Percentiles rank a stretch among this genome's conserved stretches.
Conservation (phyloP, 1,139 yeast genomes). For the Torulaspora pretoriensis region DNA sequence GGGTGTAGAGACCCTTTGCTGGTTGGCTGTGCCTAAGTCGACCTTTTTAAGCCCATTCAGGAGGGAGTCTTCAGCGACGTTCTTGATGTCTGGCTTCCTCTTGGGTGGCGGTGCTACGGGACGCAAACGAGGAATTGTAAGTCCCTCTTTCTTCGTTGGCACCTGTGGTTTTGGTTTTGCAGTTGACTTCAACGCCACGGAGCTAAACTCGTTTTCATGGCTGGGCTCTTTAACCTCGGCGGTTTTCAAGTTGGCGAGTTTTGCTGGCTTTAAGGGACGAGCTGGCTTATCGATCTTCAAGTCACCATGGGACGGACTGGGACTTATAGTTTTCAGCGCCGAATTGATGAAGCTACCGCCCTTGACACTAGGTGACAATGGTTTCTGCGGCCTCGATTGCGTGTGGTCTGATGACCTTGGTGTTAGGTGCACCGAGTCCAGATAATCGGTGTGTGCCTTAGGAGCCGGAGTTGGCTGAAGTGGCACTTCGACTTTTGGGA, state of each 20-base stretch:
- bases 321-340: slow-evolving; percentile 19
- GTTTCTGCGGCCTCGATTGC: neutral
- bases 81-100: neutral
- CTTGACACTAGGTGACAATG: neutral
- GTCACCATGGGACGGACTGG: slow-evolving; percentile 1
- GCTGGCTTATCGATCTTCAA: slow-evolving; percentile 5
- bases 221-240: neutral
- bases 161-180: slow-evolving; percentile 14
- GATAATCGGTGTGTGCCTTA: slow-evolving; percentile 17
- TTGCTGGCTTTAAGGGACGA: slow-evolving; percentile 2
- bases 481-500: neutral
- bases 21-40: neutral
- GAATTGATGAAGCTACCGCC: slow-evolving; percentile 24
- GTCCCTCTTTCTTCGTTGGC: slow-evolving; percentile 12
- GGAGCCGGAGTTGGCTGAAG: neutral
- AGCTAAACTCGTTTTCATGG: slow-evolving; percentile 6
- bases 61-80: neutral
- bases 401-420: slow-evolving; percentile 6
- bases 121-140: slow-evolving; percentile 16
- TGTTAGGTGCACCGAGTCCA: slow-evolving; percentile 25
- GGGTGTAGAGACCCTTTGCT: neutral
- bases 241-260: neutral
- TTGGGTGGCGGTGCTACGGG: slow-evolving; percentile 6
- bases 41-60: slow-evolving; percentile 1
- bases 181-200: slow-evolving; percentile 12